Evolutionary conservation across 257 asterid species (phyloP).

Genomic region (Asclepias syriaca): DNA sequence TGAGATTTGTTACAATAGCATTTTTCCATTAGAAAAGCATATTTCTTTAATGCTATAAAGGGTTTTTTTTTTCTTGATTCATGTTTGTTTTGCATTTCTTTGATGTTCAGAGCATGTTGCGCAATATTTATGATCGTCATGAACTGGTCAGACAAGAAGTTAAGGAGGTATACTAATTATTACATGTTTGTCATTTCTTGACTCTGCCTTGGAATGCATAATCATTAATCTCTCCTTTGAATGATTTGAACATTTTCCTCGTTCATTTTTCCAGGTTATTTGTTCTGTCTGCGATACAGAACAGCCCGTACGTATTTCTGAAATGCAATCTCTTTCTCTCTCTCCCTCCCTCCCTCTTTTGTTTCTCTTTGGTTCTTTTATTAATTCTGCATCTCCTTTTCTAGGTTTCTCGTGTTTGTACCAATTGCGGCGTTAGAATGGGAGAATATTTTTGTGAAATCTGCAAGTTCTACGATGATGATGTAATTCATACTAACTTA

Average conservation of each 20-base stretch:
- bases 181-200: background rate
- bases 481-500: slow-evolving; percentile 43
- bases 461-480: slow-evolving; percentile 92
- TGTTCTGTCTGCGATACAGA: slow-evolving; percentile 96
- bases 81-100: slow-evolving; percentile 14
- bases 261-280: slow-evolving; percentile 58
- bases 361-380: background rate
- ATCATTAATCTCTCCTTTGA: background rate
- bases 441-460: slow-evolving; percentile 86
- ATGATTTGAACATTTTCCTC: background rate
- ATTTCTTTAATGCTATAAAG: background rate
- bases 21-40: background rate
- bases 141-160: slow-evolving; percentile 72
- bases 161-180: slow-evolving; percentile 60
- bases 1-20: background rate
- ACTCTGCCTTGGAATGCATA: slow-evolving; percentile 5
- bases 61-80: background rate
- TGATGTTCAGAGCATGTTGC: slow-evolving; percentile 51
- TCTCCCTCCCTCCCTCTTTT: background rate
- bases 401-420: slow-evolving; percentile 79
- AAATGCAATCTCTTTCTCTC: background rate
- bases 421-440: slow-evolving; percentile 93
- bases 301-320: slow-evolving; percentile 63
- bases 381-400: background rate
- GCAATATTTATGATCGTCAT: slow-evolving; percentile 63